A percentile compares a stretch with the other conserved stretches of the same genome.
phyloP scores from a whole-genome alignment of 192 early-diverging fungal genomes.

The Obelidium mucronatum region DNA sequence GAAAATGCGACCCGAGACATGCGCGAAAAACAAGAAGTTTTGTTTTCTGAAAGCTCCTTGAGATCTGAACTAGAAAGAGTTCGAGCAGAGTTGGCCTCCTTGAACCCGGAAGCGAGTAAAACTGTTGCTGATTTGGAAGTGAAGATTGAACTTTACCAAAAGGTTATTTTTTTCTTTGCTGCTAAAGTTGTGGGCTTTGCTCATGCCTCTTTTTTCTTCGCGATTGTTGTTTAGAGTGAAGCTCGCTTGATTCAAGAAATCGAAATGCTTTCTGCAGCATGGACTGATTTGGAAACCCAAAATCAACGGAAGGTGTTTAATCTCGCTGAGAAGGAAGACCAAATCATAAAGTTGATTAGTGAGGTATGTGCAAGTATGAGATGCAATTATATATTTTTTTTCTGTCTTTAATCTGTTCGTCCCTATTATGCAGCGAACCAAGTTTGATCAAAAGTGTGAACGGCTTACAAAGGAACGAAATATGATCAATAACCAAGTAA shows the following conservation, averaged over 20 bases:
- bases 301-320: conserved; percentile 81
- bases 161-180: conserved; percentile 57
- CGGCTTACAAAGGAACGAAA: conserved; percentile 75
- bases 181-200: too few relatives aligned
- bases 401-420: not conserved
- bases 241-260: conserved; percentile 66
- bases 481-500: conserved; percentile 65
- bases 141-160: conserved; percentile 61
- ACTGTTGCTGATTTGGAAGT: conserved; percentile 57
- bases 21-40: conserved; percentile 21
- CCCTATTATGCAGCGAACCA: conserved; percentile 72
- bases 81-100: not conserved
- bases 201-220: not conserved
- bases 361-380: conserved; percentile 66
- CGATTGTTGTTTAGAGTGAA: conserved; percentile 55
- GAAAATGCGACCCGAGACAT: conserved; percentile 14
- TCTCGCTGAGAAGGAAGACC: conserved; percentile 78
- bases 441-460: conserved; percentile 84
- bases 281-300: conserved; percentile 85
- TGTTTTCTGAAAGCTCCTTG: conserved; percentile 22
- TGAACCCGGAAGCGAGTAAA: conserved; percentile 44
- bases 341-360: conserved; percentile 75
- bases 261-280: conserved; percentile 69
- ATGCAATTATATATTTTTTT: not conserved
- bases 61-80: conserved; percentile 30